Base-by-base conservation (phyloP, 768 basidiomycete genomes). In the Fomitopsis pulvina region DNA sequence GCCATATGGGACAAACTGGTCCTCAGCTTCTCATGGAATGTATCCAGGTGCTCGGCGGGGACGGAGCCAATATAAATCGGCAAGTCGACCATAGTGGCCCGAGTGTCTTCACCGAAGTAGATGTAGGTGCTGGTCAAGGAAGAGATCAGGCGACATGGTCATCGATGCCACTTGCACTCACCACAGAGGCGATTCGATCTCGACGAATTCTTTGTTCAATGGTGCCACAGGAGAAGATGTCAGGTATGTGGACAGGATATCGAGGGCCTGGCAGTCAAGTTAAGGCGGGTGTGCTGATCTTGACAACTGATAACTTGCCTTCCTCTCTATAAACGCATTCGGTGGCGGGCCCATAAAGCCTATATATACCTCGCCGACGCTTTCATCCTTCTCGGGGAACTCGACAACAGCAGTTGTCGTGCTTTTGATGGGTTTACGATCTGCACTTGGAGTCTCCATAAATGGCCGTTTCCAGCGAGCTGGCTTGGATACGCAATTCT, bases 331-430 rank as follows among this genome's bases (percentile, higher is more conserved):
- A 60, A 83, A 88, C 49, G 80, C 76, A 51, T 77, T 79, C 12
- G 78, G 78, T 30, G 80, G 62, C n/a, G 91, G 89, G 3, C 94
- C 95, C 51, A 86, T 71, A 67, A 83, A 93, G 29, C 71, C 76
- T 42, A 97, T 76, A 18, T 77, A 68, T 6, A 98, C 61, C 70
- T 97, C 93, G 29, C 96, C 95, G 59, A 92, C 79, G 52, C 87
- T 88, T 71, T 98, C 95, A 59, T 98, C 94, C 65, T 91, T 83
- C 69, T 98, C 96, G 10, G 96, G 95, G 61, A 99, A 99, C 60
- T 94, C 90, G 16, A 97, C 82, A 0, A 74, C 71, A 52, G 87
- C 78, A 52, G 75, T 81, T 38, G 72, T 64, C 3, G 81, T 78
- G 40, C 71, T 57, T 29, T 72, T 61, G 18, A 88, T 77, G 6